phyloP scores from a whole-genome alignment of 331 rosid genomes.

The Acacia pycnantha region DNA sequence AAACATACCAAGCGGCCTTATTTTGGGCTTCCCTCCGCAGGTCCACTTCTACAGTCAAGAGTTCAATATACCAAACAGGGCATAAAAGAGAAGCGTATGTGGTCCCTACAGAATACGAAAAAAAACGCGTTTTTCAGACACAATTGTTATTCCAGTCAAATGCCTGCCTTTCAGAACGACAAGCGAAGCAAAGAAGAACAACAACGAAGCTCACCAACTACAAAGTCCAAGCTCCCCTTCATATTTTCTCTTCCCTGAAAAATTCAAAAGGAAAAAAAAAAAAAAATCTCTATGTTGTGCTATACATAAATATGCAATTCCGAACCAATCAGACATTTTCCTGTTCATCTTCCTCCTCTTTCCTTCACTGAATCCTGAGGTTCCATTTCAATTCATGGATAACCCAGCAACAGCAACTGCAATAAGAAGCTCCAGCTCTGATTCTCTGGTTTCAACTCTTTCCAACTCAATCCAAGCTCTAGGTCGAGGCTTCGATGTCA shows the following conservation, averaged over 20 bases:
- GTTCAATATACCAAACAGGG: background rate
- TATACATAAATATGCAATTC: conserved; percentile 18
- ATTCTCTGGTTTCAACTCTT: conserved; percentile 69
- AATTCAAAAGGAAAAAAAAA: background rate
- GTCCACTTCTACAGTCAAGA: background rate
- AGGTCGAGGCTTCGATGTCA: conserved; percentile 97
- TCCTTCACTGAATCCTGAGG: conserved; percentile 16
- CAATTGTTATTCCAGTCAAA: conserved; percentile 46
- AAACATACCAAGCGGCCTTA: background rate
- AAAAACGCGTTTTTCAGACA: conserved; percentile 55
- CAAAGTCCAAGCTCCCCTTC: conserved; percentile 32
- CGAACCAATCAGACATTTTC: background rate
- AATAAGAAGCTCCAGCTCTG: conserved; percentile 41
- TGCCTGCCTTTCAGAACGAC: conserved; percentile 37
- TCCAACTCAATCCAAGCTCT: conserved; percentile 84
- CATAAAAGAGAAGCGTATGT: background rate
- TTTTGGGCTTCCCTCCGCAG: no score
- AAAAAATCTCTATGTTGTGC: background rate
- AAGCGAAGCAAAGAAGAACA: background rate
- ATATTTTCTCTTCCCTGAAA: background rate
- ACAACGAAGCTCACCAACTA: conserved; percentile 31
- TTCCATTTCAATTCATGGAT: conserved; percentile 34
- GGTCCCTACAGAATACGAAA: conserved; percentile 36
- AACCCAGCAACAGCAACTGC: conserved; percentile 19
- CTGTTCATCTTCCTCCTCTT: background rate